phyloP scores from a whole-genome alignment of 129 eudicot genomes.

The Logfia minima region DNA sequence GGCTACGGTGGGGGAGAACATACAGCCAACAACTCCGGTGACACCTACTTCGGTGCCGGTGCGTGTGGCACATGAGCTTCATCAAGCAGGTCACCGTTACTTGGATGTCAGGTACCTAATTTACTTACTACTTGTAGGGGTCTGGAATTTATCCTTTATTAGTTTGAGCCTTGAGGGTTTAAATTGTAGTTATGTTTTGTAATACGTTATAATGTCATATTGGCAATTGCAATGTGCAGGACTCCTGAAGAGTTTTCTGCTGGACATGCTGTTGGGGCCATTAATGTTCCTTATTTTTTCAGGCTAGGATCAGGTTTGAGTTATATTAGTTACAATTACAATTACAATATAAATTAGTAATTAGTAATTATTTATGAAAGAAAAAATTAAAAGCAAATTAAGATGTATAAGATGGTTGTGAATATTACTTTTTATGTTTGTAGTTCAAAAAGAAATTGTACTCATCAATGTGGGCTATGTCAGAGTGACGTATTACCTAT shows the following conservation, averaged over 20 bases:
- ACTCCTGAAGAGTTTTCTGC: constrained; percentile 73
- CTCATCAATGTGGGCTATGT: no score
- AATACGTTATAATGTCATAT: neutral
- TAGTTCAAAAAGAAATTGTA: no score
- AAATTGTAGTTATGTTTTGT: neutral
- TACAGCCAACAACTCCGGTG: constrained; percentile 42
- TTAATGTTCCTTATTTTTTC: constrained; percentile 68
- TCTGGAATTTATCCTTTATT: neutral
- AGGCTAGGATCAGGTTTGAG: constrained; percentile 64
- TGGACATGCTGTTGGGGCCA: constrained; percentile 84
- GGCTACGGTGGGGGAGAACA: constrained; percentile 50
- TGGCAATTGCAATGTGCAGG: constrained; percentile 34
- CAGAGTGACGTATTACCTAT: no score
- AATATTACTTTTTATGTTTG: no score
- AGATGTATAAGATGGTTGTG: no score
- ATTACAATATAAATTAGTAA: no score
- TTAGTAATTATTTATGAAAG: no score
- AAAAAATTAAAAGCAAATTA: no score
- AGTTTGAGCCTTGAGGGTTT: constrained; percentile 13
- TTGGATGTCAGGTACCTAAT: constrained; percentile 68
- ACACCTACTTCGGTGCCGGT: constrained; percentile 81
- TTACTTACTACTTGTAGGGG: neutral
- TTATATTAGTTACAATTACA: no score
- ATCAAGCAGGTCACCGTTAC: constrained; percentile 86
- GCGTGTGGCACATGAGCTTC: constrained; percentile 81